Percentiles rank a stretch among this genome's conserved stretches.
These are phyloP conservation scores for Colletotrichum coccodes DNA, from an alignment of 2,329 filamentous ascomycete species.

Conservation along the genomic window DNA sequence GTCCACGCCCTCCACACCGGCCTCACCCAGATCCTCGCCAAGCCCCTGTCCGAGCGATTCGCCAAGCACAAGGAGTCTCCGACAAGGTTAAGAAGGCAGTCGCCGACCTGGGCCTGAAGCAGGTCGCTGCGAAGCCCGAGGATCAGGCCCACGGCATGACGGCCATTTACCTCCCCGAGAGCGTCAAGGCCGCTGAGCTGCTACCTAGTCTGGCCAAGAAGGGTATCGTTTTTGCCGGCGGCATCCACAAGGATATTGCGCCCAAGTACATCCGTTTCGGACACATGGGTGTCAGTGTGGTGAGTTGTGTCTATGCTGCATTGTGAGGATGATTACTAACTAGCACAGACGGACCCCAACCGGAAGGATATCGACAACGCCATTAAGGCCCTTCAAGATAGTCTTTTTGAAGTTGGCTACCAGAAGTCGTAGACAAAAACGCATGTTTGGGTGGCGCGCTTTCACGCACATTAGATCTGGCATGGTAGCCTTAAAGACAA, in stretches of 20 bases:
- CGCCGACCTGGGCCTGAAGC: conserved; percentile 82
- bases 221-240: conserved; percentile 93
- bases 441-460: background rate
- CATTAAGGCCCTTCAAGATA: conserved; percentile 79
- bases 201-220: conserved; percentile 86
- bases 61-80: conserved; percentile 82
- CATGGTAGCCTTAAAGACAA: background rate
- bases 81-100: conserved; percentile 89
- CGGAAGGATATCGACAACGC: conserved; percentile 87
- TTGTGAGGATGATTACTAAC: conserved; percentile 36
- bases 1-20: conserved; percentile 92
- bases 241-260: conserved; percentile 95
- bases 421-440: conserved; percentile 51
- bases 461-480: background rate
- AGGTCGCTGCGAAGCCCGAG: conserved; percentile 85
- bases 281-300: conserved; percentile 95
- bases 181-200: conserved; percentile 81
- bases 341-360: conserved; percentile 73
- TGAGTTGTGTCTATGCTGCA: conserved; percentile 52
- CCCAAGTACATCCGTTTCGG: conserved; percentile 94
- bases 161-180: conserved; percentile 92
- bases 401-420: conserved; percentile 79
- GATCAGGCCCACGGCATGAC: conserved; percentile 99
- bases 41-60: conserved; percentile 84
- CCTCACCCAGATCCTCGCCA: conserved; percentile 84